Conservation (phyloP, 129 eudicot species). For the Rutidosis leptorrhynchoides region DNA sequence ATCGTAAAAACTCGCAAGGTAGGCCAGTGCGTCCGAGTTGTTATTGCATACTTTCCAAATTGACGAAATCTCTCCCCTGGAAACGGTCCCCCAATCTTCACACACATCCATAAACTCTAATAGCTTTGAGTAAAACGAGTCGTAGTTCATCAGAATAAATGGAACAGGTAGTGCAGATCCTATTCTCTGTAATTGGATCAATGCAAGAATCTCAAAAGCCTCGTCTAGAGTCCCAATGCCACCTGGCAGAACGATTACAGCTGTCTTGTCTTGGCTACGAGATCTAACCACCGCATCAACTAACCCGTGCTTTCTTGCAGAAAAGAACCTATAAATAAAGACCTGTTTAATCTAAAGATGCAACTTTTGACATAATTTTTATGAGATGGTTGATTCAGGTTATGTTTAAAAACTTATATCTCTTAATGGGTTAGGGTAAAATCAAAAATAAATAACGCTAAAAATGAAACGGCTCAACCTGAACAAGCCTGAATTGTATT, state of each 20-base stretch:
- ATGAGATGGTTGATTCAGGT: neutral
- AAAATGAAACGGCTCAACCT: neutral
- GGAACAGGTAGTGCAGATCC: constrained; percentile 79
- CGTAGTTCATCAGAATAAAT: constrained; percentile 77
- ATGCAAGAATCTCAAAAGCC: constrained; percentile 78
- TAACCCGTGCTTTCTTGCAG: constrained; percentile 93
- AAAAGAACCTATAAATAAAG: constrained; percentile 61
- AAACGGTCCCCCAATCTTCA: constrained; percentile 61
- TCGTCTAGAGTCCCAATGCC: constrained; percentile 93
- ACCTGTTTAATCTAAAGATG: neutral
- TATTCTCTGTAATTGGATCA: constrained; percentile 79
- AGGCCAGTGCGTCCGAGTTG: constrained; percentile 61
- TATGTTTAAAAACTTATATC: neutral
- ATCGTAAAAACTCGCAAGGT: constrained; percentile 55
- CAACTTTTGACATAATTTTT: neutral
- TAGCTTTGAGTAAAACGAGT: constrained; percentile 73
- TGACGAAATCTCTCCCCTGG: constrained; percentile 73
- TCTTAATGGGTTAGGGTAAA: neutral
- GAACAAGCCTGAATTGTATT: too few species aligned
- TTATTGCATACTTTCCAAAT: constrained; percentile 71
- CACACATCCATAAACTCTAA: constrained; percentile 72
- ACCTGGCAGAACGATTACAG: constrained; percentile 83
- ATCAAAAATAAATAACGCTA: neutral
- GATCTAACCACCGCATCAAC: constrained; percentile 89
- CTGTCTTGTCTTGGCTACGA: constrained; percentile 56